phyloP scores from a whole-genome alignment of 225 moss, liverwort and hornwort genomes.

The Marchantia paleacea region DNA sequence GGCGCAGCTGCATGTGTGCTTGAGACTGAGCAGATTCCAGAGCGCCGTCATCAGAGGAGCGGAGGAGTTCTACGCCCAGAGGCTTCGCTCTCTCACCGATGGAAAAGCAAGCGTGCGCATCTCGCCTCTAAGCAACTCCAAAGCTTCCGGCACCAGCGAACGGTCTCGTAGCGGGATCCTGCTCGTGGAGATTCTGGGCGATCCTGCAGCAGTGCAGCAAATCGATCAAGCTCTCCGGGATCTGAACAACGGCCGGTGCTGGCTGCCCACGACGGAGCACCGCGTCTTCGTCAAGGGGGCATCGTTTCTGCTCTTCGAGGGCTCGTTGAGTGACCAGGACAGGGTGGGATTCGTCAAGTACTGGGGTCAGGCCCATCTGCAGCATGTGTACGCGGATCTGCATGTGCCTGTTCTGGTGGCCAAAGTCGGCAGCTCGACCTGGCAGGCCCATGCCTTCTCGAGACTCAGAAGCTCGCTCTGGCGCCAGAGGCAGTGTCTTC shows the following conservation, averaged over 20 bases:
- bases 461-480: slow-evolving; percentile 24
- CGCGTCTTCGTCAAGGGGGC: slow-evolving; percentile 30
- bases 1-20: slow-evolving; percentile 16
- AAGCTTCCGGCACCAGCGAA: not conserved
- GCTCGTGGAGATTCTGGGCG: slow-evolving; percentile 27
- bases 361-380: slow-evolving; percentile 21
- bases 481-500: slow-evolving; percentile 33
- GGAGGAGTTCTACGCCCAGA: slow-evolving; percentile 25
- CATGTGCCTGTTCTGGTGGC: slow-evolving; percentile 28
- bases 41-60: slow-evolving; percentile 24
- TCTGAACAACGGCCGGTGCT: slow-evolving; percentile 17
- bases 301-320: slow-evolving; percentile 27
- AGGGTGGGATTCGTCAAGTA: slow-evolving; percentile 27
- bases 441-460: slow-evolving; percentile 23
- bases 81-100: slow-evolving; percentile 12
- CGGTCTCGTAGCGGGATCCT: not conserved
- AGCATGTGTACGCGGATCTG: slow-evolving; percentile 15
- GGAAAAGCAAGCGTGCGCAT: slow-evolving; percentile 32
- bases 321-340: slow-evolving; percentile 28
- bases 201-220: slow-evolving; percentile 9
- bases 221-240: slow-evolving; percentile 25
- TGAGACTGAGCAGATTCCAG: slow-evolving; percentile 32
- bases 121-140: not conserved
- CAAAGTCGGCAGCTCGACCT: slow-evolving; percentile 21
- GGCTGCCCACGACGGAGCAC: slow-evolving; percentile 10